Evolutionary conservation across 2,329 filamentous ascomycete species (phyloP), one percentile per base, ranked within the genome.

Genomic region (Talaromyces funiculosus): DNA sequence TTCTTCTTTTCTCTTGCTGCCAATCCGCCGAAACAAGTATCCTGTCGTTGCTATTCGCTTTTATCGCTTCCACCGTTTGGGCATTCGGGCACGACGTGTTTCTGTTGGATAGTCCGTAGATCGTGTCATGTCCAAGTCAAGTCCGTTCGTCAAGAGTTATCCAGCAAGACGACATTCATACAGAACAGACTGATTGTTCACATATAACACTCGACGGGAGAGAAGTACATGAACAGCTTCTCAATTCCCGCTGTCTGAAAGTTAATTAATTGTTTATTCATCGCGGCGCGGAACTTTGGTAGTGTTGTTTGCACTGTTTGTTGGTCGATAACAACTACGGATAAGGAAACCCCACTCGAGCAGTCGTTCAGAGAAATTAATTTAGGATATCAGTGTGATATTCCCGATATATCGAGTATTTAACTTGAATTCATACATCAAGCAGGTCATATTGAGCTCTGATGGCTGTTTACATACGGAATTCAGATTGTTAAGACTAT

Each of bases 241-340:
- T 33, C 47, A 33, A 35, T 33, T 20, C 7, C 10, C n/a, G 20
- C 10, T 18, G 29, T 14, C n/a, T 7, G 47, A 20, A 20, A 20
- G 10, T 9, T 14, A 22, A 51, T 35, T 18, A 22, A 35, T 33
- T 51, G 29, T 33, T 33, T 51, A n/a, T 33, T 51, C 55, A 58
- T 63, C 42, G 54, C 24, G 61, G 45, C 49, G 54, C 53, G 47
- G 53, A 62, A 60, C 53, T 38, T n/a, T 59, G 57, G 58, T 64
- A 49, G 64, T 64, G 35, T 51, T 57, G 61, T 68, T 69, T 69
- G 67, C 57, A 60, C 43, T 55, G 69, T 68, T 69, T 69, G 68
- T 51, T 62, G 26, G 10, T 37, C 26, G 55, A 62, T 59, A 58
- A 43, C 60, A 53, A 35, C 20, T 24, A 2, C 40, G 40, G 40